These are phyloP conservation scores for Mortierella sp. DNA, from an alignment of 371 early-diverging fungal species.

Conservation along the genomic window DNA sequence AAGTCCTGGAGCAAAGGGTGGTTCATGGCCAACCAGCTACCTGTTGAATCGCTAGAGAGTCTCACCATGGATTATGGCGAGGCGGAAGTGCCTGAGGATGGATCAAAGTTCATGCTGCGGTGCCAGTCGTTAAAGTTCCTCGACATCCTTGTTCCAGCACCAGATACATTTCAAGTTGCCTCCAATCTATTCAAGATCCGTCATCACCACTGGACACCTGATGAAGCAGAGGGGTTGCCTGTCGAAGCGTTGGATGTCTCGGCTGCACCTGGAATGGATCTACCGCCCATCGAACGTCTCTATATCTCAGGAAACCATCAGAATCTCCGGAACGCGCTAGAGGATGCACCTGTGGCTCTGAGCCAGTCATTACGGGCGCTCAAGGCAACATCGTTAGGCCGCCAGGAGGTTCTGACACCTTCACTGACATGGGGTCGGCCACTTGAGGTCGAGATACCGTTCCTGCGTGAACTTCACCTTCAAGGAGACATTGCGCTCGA, in stretches of 20 bases:
- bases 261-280: background rate
- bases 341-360: slow-evolving; percentile 29
- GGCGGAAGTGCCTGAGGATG: slow-evolving; percentile 4
- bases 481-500: slow-evolving; percentile 48
- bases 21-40: slow-evolving; percentile 28
- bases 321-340: slow-evolving; percentile 30
- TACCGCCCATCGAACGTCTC: slow-evolving; percentile 35
- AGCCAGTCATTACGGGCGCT: slow-evolving; percentile 24
- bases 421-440: slow-evolving; percentile 36
- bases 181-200: slow-evolving; percentile 10
- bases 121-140: slow-evolving; percentile 30
- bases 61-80: slow-evolving; percentile 43
- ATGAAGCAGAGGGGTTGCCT: background rate
- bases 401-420: slow-evolving; percentile 8
- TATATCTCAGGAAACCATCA: slow-evolving; percentile 34
- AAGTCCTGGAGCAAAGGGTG: slow-evolving; percentile 39
- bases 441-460: slow-evolving; percentile 19
- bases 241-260: too few relatives aligned
- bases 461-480: slow-evolving; percentile 36
- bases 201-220: background rate
- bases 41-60: slow-evolving; percentile 19
- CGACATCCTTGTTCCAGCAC: slow-evolving; percentile 32
- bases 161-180: slow-evolving; percentile 23
- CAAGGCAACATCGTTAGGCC: slow-evolving; percentile 36
- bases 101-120: slow-evolving; percentile 17